Evolutionary conservation across 305 asterid genomes (phyloP), one percentile per base, ranked within the genome.

Genomic region (Striga hermonthica): DNA sequence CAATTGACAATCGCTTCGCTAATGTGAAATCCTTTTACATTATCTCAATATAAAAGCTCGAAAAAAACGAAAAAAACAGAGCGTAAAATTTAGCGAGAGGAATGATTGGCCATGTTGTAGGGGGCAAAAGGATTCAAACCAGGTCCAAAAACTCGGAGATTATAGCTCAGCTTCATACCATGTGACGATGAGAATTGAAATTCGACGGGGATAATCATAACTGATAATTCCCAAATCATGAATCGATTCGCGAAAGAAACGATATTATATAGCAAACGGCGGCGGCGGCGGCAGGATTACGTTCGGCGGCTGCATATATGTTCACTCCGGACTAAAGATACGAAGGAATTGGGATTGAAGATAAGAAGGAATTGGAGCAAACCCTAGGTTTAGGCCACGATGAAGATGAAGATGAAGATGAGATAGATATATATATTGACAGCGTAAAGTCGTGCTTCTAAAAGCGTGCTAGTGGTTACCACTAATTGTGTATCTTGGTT

Each of bases 121-220:
- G 95, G 98, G 62, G 93, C 76, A 72, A 89, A 89, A 5, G 98
- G 98, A 86, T 92, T 92, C 91, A 92, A 90, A 69, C 95, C 97
- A 59, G 98, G 98, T 45, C 98, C 98, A 50, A 87, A 81, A 28
- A 77, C 98, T 9, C 97, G 87, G 22, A 84, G 96, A 83, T 87
- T 92, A 10, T 70, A 63, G 41, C 75, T 76, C 59, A 76, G 70
- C 73, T 79, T 83, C 65, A 76, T 83, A 61, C 76, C 72, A 15
- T 66, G 80, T 5, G 84, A 83, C 31, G 96, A 87, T 9, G 88
- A 69, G 67, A 74, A 76, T 2, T 78, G 82, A 65, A 63, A 70
- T 52, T 72, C 59, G 45, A 72, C 57, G 71, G 77, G 67, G 64
- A 77, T 76, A 73, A 81, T 68, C 96, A 90, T 85, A 67, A 72